phyloP scores from a whole-genome alignment of 2,329 filamentous ascomycete species.

The Neurospora sp. region DNA sequence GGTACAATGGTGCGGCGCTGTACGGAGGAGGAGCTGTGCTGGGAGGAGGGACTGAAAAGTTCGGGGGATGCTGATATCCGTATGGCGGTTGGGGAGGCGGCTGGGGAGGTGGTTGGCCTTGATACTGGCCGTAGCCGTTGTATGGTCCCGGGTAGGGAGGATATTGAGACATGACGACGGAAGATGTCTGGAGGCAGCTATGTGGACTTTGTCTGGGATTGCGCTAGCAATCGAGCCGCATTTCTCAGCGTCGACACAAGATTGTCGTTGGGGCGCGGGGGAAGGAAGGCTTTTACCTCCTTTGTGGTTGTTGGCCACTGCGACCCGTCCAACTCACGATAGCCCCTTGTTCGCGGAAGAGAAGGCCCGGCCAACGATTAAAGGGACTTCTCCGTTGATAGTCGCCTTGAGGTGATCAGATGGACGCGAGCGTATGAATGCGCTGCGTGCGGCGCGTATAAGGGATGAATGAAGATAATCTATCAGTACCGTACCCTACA shows the following conservation, averaged over 20 bases:
- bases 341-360: not conserved
- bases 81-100: conserved; percentile 16
- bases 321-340: not conserved
- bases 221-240: not conserved
- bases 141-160: conserved; percentile 22
- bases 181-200: not conserved
- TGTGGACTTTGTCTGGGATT: not conserved
- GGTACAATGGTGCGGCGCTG: conserved; percentile 11
- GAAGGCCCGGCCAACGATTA: not conserved
- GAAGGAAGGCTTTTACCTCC: not conserved
- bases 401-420: not conserved
- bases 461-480: not conserved
- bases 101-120: conserved; percentile 21
- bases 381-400: not conserved
- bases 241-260: not conserved
- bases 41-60: not conserved
- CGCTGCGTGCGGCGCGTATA: not conserved
- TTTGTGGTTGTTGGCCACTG: not conserved
- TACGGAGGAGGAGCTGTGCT: not conserved
- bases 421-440: not conserved
- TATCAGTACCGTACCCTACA: not conserved
- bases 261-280: not conserved
- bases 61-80: conserved; percentile 12
- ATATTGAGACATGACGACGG: conserved; percentile 27
- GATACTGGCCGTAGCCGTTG: conserved; percentile 21